A percentile compares a stretch with the other conserved stretches of the same genome.
These are phyloP conservation scores for Elsinoe australis DNA, from an alignment of 2,329 filamentous ascomycete genomes.

Conservation along the genomic window DNA sequence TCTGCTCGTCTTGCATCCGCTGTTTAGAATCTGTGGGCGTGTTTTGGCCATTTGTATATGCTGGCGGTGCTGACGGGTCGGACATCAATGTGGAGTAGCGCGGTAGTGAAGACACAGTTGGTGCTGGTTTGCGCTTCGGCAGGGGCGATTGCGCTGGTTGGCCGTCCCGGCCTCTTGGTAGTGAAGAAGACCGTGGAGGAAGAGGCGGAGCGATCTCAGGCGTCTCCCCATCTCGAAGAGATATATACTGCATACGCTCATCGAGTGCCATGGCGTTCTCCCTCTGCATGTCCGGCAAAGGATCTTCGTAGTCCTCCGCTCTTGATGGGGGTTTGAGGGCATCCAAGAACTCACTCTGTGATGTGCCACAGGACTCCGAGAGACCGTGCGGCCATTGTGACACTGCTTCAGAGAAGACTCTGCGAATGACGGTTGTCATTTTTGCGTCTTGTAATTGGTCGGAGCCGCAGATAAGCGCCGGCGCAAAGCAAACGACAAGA, in stretches of 20 bases:
- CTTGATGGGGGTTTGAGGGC: constrained; percentile 36
- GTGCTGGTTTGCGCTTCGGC: constrained; percentile 37
- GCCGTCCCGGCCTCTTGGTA: constrained; percentile 12
- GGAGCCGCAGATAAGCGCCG: constrained; percentile 44
- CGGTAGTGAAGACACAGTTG: constrained; percentile 35
- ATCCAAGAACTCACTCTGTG: constrained; percentile 31
- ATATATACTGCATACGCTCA: constrained; percentile 9
- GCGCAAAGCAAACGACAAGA: constrained; percentile 48
- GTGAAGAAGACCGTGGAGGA: constrained; percentile 13
- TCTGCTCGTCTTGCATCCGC: constrained; percentile 10
- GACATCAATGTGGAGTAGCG: constrained; percentile 36
- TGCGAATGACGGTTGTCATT: constrained; percentile 45
- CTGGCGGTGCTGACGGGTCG: constrained; percentile 9
- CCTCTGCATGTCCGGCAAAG: constrained; percentile 32
- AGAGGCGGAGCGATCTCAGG: constrained; percentile 22
- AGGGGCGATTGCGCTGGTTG: constrained; percentile 19
- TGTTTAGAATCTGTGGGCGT: not conserved
- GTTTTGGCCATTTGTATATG: not conserved
- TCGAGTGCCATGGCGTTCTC: not conserved
- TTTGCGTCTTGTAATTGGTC: constrained; percentile 50
- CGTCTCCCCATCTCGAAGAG: constrained; percentile 13
- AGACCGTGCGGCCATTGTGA: constrained; percentile 40
- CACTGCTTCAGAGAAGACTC: constrained; percentile 43
- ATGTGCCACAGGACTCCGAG: constrained; percentile 36
- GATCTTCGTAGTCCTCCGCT: constrained; percentile 43